These are phyloP conservation scores for Cladosporium sp. DNA, from an alignment of 2,329 filamentous ascomycete genomes.

Conservation along the genomic window DNA sequence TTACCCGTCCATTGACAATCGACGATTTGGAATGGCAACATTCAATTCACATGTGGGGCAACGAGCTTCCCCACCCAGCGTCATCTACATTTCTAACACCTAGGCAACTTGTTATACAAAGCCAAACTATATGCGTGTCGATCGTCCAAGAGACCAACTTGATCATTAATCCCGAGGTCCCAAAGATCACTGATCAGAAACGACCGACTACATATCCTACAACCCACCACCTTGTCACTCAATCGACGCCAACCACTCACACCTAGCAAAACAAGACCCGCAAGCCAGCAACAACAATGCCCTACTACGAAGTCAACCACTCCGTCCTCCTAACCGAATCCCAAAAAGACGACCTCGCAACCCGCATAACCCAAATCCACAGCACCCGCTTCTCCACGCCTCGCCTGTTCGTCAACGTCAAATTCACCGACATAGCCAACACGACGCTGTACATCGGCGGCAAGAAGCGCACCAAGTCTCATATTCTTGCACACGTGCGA, in stretches of 20 bases:
- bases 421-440: slow-evolving; percentile 32
- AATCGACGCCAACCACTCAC: neutral
- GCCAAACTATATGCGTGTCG: neutral
- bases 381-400: slow-evolving; percentile 39
- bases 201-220: neutral
- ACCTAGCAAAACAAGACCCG: neutral
- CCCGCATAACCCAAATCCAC: slow-evolving; percentile 40
- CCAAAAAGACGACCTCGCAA: slow-evolving; percentile 39
- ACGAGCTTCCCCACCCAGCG: neutral
- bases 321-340: slow-evolving; percentile 26
- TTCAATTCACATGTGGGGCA: neutral
- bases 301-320: slow-evolving; percentile 43
- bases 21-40: too few relatives aligned
- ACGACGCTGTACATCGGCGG: slow-evolving; percentile 33
- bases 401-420: slow-evolving; percentile 42
- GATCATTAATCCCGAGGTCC: too few relatives aligned
- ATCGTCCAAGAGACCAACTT: neutral
- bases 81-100: neutral
- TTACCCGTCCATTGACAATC: too few relatives aligned
- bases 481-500: slow-evolving; percentile 34
- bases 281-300: slow-evolving; percentile 32
- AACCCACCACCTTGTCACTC: neutral
- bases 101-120: neutral
- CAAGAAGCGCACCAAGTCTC: slow-evolving; percentile 29
- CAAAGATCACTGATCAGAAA: neutral